Conservation (phyloP, 2,329 filamentous ascomycete species). For the Venturia aucupariae region DNA sequence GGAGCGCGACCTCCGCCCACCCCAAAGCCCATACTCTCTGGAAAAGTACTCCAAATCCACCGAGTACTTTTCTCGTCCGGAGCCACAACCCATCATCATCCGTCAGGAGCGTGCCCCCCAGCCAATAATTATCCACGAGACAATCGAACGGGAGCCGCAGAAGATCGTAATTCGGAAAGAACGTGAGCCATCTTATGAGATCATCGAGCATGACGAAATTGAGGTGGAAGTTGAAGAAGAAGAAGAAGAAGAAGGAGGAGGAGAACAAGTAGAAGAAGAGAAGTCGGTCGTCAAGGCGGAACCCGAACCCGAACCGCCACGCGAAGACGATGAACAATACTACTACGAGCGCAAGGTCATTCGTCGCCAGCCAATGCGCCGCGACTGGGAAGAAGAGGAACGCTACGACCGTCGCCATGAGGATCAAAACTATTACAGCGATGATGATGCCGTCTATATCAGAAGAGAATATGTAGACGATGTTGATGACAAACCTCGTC, state of each 20-base stretch:
- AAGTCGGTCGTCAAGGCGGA: conserved; percentile 23
- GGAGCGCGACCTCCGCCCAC: conserved; percentile 23
- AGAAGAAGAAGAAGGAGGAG: neutral
- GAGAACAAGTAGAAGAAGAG: no score
- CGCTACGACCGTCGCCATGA: conserved; percentile 30
- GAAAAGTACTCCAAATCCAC: conserved; percentile 44
- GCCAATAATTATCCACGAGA: conserved; percentile 43
- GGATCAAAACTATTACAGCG: conserved; percentile 44
- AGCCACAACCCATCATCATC: conserved; percentile 42
- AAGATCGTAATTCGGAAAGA: conserved; percentile 39
- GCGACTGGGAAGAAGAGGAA: conserved; percentile 27
- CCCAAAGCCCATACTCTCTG: conserved; percentile 33
- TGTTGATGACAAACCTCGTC: conserved; percentile 33
- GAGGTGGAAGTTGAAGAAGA: conserved; percentile 14
- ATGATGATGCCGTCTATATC: conserved; percentile 53
- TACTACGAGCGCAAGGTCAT: conserved; percentile 51
- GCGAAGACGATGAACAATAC: conserved; percentile 50
- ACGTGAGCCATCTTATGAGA: conserved; percentile 49
- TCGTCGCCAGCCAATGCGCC: conserved; percentile 30
- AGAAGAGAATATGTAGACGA: conserved; percentile 41
- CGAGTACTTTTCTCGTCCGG: conserved; percentile 42
- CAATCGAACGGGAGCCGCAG: conserved; percentile 35
- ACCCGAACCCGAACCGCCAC: conserved; percentile 27
- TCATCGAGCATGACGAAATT: conserved; percentile 49
- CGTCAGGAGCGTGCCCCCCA: conserved; percentile 39